These are phyloP conservation scores for Cronartium ribicola DNA, from an alignment of 1,284 basidiomycete species.

Conservation along the genomic window DNA sequence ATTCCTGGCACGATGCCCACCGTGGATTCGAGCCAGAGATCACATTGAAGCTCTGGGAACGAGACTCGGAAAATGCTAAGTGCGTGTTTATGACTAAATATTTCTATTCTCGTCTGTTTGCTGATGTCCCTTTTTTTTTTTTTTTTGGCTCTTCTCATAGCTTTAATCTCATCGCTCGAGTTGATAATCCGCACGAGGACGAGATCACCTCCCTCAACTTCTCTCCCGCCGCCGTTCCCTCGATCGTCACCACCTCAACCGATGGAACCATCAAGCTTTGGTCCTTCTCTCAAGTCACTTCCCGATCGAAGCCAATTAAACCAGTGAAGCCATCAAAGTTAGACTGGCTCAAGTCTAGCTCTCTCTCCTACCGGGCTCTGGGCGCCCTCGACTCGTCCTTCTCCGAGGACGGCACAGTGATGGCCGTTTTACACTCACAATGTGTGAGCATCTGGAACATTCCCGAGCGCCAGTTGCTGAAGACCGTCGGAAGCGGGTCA, in stretches of 20 bases:
- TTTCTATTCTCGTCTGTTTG: not conserved
- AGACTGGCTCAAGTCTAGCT: slow-evolving; percentile 23
- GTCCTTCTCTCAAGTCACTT: slow-evolving; percentile 54
- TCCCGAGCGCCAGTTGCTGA: not conserved
- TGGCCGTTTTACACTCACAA: slow-evolving; percentile 12
- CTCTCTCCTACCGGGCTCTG: slow-evolving; percentile 8
- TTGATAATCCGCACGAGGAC: slow-evolving; percentile 79
- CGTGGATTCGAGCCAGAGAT: slow-evolving; percentile 59
- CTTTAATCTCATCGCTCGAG: slow-evolving; percentile 69
- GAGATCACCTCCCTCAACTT: slow-evolving; percentile 69
- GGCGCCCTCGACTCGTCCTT: slow-evolving; percentile 1
- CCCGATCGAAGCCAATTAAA: not conserved
- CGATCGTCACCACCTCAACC: slow-evolving; percentile 53
- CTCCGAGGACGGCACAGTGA: not conserved
- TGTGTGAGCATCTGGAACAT: slow-evolving; percentile 1
- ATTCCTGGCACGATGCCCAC: slow-evolving; percentile 64
- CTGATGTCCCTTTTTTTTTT: not conserved
- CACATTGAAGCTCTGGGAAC: slow-evolving; percentile 85
- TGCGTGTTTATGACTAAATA: slow-evolving; percentile 42
- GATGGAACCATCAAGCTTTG: slow-evolving; percentile 55
- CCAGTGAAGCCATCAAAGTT: slow-evolving; percentile 7
- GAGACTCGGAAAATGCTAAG: slow-evolving; percentile 57
- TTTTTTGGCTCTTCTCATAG: slow-evolving; percentile 42
- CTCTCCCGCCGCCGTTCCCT: slow-evolving; percentile 47
- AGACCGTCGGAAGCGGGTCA: slow-evolving; percentile 3